Base-by-base conservation (phyloP, 1,139 yeast species). In the Ogataea hybrid region DNA sequence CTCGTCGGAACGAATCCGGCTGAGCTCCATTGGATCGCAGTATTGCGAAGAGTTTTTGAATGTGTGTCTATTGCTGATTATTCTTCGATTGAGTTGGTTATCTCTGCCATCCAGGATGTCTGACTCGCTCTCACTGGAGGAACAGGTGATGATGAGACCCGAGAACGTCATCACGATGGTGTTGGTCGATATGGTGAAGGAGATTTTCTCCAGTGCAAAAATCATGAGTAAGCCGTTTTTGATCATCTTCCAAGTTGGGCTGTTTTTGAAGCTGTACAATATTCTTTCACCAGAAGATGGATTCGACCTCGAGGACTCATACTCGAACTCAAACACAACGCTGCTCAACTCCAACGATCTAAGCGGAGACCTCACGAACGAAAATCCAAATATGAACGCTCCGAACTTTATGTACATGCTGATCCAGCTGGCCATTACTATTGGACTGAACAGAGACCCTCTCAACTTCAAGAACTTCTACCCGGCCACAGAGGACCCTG, bases 71-170 rank as follows among this genome's bases (percentile, higher is more conserved):
- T 51, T 73, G 37, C 58, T 75, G 27, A 65, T 76, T n/a, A 67
- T 76, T 10, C 52, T 75, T 31, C 63, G 81, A 48, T 52, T 76
- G 16, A 68, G 76, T 25, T 75, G 79, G 75, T 55, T 73, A 38
- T 70, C 79, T 0, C 52, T 74, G 39, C 79, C 79, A 2, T 50
- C 48, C 6, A 50, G 49, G 6, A 35, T 44, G n/a, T 23, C 44
- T 6, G 42, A 41, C 4, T 46, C 47, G 8, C 32, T 60, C 20
- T 51, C 62, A 1, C 39, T 48, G 6, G 62, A 61, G n/a, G 67
- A 63, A 37, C 34, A 41, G 18, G 15, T 55, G 5, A 41, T 63
- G 49, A 52, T 59, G 52, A 57, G 51, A 42, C 67, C 67, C 5
- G 67, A 63, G 41, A 62, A 62, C 44, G 47, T 59, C 17, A 54